These are phyloP conservation scores for Dactylellina leptospora DNA, from an alignment of 2,329 filamentous ascomycete species.

Conservation along the genomic window DNA sequence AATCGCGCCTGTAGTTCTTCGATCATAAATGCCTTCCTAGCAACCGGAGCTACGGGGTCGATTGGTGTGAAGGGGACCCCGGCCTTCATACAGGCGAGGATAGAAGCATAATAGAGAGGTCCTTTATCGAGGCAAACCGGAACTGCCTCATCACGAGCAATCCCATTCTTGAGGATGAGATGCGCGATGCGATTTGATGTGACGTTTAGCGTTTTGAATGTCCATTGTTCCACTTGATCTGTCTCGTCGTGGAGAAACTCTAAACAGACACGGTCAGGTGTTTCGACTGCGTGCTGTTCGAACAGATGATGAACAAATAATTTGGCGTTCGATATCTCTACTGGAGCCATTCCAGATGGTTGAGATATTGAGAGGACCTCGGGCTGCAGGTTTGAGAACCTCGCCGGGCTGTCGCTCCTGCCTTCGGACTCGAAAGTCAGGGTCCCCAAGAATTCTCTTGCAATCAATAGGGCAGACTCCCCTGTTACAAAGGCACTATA, in stretches of 20 bases:
- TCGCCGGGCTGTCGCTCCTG: neutral
- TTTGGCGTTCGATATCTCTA: conserved; percentile 16
- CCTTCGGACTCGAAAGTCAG: conserved; percentile 24
- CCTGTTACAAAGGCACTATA: conserved; percentile 29
- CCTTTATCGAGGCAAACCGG: conserved; percentile 57
- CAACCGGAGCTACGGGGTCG: conserved; percentile 55
- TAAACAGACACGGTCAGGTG: conserved; percentile 59
- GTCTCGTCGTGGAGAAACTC: conserved; percentile 59
- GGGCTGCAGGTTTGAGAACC: neutral
- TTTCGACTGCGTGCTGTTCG: conserved; percentile 58
- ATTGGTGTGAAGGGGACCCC: conserved; percentile 57
- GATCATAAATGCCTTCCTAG: conserved; percentile 57
- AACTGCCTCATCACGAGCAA: conserved; percentile 56
- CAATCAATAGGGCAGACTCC: conserved; percentile 33
- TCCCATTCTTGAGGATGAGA: conserved; percentile 52
- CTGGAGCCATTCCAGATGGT: conserved; percentile 37
- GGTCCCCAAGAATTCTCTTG: conserved; percentile 25
- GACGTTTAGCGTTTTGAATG: conserved; percentile 55
- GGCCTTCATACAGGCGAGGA: conserved; percentile 57
- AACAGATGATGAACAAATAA: conserved; percentile 60
- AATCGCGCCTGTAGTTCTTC: conserved; percentile 55
- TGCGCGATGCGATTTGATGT: conserved; percentile 56
- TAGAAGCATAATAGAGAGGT: conserved; percentile 56
- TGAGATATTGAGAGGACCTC: conserved; percentile 43
- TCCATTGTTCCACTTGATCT: conserved; percentile 58